Conservation (phyloP, 192 early-diverging fungal species). For the Linnemannia exigua region DNA sequence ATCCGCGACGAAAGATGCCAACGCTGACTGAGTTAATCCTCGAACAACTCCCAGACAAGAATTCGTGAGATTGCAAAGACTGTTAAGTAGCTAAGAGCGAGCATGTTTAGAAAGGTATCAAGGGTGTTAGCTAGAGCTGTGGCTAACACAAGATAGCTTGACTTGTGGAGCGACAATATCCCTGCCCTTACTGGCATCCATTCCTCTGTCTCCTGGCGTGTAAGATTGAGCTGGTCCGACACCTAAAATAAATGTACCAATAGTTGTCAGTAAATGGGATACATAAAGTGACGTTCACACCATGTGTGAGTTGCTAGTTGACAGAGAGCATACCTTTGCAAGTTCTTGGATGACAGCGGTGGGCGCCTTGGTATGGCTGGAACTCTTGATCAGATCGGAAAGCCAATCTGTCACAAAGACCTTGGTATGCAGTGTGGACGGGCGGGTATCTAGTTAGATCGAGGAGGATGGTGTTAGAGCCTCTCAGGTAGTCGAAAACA, state of each 20-base stretch:
- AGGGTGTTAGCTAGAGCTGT: background rate
- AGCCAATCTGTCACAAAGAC: slow-evolving; percentile 40
- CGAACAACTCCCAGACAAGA: slow-evolving; percentile 21
- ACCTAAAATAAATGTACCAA: slow-evolving; percentile 12
- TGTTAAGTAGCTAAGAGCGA: slow-evolving; percentile 17
- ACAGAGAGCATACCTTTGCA: slow-evolving; percentile 13
- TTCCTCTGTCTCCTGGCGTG: slow-evolving; percentile 22
- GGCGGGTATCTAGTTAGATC: slow-evolving; percentile 2
- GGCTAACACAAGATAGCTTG: background rate
- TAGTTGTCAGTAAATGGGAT: background rate
- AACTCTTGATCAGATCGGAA: slow-evolving; percentile 16
- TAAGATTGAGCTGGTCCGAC: slow-evolving; percentile 28
- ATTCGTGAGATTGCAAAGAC: slow-evolving; percentile 24
- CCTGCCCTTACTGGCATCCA: slow-evolving; percentile 35
- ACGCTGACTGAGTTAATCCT: background rate
- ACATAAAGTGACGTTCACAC: background rate
- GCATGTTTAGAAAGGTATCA: background rate
- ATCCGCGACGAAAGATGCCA: slow-evolving; percentile 8
- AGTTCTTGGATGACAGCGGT: slow-evolving; percentile 24
- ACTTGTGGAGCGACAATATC: background rate
- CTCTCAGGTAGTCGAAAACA: background rate
- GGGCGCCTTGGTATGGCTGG: background rate
- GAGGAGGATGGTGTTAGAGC: background rate
- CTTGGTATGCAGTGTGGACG: background rate
- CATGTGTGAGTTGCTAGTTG: background rate